Conservation (phyloP, 2,329 filamentous ascomycete species). For the Parascedosporium putredinis region DNA sequence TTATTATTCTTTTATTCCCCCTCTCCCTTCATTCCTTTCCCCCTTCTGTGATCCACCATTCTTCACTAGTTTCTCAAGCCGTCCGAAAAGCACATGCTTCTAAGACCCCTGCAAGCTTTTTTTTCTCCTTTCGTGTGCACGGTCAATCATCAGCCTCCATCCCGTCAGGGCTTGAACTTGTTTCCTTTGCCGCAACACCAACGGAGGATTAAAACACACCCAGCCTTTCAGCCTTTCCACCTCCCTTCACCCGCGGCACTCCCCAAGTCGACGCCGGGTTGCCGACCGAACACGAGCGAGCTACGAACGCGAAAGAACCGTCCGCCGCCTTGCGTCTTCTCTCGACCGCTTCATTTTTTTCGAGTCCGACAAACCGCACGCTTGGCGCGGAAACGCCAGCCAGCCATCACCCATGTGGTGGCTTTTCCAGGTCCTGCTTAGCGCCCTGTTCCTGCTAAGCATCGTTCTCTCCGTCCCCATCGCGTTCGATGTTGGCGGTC, state of each 20-base stretch:
- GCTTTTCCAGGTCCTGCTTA: conserved; percentile 70
- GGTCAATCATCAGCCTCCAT: background rate
- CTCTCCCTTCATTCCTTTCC: background rate
- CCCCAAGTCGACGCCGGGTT: too few species aligned
- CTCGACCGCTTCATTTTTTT: too few species aligned
- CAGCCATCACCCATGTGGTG: conserved; percentile 53
- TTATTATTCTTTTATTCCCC: too few species aligned
- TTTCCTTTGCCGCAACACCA: background rate
- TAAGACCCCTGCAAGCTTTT: background rate
- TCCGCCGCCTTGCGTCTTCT: background rate
- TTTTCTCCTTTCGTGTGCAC: background rate
- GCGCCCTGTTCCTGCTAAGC: conserved; percentile 76
- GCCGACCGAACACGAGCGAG: background rate
- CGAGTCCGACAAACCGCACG: conserved; percentile 1
- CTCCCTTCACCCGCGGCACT: too few species aligned
- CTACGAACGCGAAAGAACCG: background rate
- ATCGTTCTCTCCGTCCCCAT: conserved; percentile 94
- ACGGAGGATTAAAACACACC: too few species aligned
- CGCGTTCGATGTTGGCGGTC: conserved; percentile 94
- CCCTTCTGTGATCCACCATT: background rate
- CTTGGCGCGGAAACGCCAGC: conserved; percentile 7
- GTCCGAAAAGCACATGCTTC: background rate
- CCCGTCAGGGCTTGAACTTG: background rate
- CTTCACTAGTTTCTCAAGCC: background rate
- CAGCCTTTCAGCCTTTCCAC: background rate